Evolutionary conservation across 495 filamentous ascomycete species (phyloP).

Genomic region (Ramalina intermedia): DNA sequence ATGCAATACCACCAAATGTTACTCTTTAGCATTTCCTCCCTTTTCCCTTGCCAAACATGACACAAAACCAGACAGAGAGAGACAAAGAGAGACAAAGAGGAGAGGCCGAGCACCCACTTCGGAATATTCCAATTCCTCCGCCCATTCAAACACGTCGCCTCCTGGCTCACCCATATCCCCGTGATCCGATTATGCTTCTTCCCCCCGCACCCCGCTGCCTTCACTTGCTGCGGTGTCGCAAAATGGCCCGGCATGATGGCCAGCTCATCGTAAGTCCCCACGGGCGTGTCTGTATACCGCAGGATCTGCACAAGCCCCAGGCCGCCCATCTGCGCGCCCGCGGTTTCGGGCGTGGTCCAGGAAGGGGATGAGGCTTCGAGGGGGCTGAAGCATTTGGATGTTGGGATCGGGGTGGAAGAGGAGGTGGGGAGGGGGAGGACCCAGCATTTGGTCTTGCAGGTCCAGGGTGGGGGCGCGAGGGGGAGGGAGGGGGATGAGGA

Average conservation of each 20-base stretch:
- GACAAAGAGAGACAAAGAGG: not conserved
- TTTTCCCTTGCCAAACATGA: not conserved
- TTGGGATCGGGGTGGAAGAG: slow-evolving; percentile 13
- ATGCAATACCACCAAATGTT: too few relatives aligned
- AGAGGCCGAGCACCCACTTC: slow-evolving; percentile 14
- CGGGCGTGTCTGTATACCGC: slow-evolving; percentile 33
- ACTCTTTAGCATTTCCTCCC: too few relatives aligned
- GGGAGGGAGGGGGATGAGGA: slow-evolving; percentile 2
- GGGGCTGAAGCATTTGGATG: slow-evolving; percentile 24
- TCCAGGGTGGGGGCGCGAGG: slow-evolving; percentile 27
- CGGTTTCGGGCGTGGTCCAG: slow-evolving; percentile 13
- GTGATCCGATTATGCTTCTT: slow-evolving; percentile 23
- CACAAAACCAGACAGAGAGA: not conserved
- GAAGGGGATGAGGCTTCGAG: slow-evolving; percentile 23
- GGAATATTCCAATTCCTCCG: slow-evolving; percentile 37
- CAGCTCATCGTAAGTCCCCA: slow-evolving; percentile 38
- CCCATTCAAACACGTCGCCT: slow-evolving; percentile 34
- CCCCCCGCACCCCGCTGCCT: not conserved
- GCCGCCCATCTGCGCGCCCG: slow-evolving; percentile 26
- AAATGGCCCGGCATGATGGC: slow-evolving; percentile 31
- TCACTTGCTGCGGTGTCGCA: slow-evolving; percentile 17
- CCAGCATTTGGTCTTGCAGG: slow-evolving; percentile 24
- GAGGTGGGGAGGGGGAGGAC: slow-evolving; percentile 24
- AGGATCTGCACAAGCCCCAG: slow-evolving; percentile 32
- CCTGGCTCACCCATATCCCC: slow-evolving; percentile 36